These are phyloP conservation scores for Eruca vesicaria DNA, from an alignment of 441 rosid species.

Conservation along the genomic window DNA sequence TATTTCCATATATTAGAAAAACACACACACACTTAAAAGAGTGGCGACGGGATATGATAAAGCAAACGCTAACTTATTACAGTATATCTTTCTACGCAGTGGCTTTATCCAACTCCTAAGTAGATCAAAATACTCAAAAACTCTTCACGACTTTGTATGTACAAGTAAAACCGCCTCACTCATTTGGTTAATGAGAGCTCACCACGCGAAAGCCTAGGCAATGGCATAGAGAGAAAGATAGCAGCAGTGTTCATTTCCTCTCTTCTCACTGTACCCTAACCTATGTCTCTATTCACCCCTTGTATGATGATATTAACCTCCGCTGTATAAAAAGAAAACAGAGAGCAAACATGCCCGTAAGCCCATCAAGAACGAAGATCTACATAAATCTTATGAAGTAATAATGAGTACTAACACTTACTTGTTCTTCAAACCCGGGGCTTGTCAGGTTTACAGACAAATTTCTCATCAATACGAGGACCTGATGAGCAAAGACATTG, in stretches of 20 bases:
- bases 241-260: background rate
- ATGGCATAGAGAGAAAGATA: background rate
- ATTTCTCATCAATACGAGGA: slow-evolving; percentile 80
- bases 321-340: slow-evolving; percentile 26
- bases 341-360: background rate
- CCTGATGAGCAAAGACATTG: slow-evolving; percentile 45
- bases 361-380: background rate
- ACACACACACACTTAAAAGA: background rate
- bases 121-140: background rate
- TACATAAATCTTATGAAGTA: background rate
- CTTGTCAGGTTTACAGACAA: slow-evolving; percentile 75
- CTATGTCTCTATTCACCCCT: background rate
- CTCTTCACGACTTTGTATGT: slow-evolving; percentile 7
- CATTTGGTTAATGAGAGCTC: background rate
- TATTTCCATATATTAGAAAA: background rate
- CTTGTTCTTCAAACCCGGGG: slow-evolving; percentile 87
- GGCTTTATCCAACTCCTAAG: background rate
- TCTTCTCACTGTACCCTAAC: background rate
- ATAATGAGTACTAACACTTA: slow-evolving; percentile 38
- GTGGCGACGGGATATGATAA: background rate
- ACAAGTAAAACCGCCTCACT: background rate
- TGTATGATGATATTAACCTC: slow-evolving; percentile 31
- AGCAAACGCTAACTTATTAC: background rate
- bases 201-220: background rate
- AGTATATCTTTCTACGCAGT: background rate